phyloP scores from a whole-genome alignment of 805 yeast genomes.

The Suhomyces faveliae region DNA sequence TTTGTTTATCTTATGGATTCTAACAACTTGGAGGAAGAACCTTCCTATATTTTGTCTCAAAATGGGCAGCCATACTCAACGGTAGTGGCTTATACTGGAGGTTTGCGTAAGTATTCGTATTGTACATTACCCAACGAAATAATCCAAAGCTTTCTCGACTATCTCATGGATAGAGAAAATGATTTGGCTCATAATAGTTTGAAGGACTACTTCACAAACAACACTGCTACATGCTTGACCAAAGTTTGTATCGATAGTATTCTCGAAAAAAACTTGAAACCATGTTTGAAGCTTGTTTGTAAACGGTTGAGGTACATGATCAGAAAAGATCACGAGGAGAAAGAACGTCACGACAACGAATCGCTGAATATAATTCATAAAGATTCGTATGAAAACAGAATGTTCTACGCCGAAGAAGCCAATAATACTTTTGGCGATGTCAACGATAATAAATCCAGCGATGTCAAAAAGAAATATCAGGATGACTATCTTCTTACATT shows the following conservation, averaged over 20 bases:
- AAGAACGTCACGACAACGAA: conserved; percentile 2
- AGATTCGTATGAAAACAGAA: conserved; percentile 8
- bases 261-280: conserved; percentile 24
- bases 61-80: conserved; percentile 25
- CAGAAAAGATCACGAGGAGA: conserved; percentile 20
- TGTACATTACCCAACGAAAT: conserved; percentile 36
- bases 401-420: conserved; percentile 9
- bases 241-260: conserved; percentile 30
- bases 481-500: conserved; percentile 35
- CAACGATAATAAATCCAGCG: conserved; percentile 8
- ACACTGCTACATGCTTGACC: conserved; percentile 19
- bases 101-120: conserved; percentile 39
- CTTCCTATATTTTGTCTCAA: conserved; percentile 32
- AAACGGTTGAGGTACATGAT: conserved; percentile 32
- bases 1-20: conserved; percentile 23
- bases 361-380: not conserved
- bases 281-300: conserved; percentile 28
- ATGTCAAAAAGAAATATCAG: conserved; percentile 18
- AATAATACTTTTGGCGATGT: not conserved
- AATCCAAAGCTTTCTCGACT: conserved; percentile 20
- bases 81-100: conserved; percentile 39
- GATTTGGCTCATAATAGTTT: conserved; percentile 8
- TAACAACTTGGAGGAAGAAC: conserved; percentile 17
- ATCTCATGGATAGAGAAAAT: conserved; percentile 17
- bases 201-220: conserved; percentile 16